Base-by-base conservation (phyloP, 352 stramenopile species). In the Phytophthora fragariaefolia region DNA sequence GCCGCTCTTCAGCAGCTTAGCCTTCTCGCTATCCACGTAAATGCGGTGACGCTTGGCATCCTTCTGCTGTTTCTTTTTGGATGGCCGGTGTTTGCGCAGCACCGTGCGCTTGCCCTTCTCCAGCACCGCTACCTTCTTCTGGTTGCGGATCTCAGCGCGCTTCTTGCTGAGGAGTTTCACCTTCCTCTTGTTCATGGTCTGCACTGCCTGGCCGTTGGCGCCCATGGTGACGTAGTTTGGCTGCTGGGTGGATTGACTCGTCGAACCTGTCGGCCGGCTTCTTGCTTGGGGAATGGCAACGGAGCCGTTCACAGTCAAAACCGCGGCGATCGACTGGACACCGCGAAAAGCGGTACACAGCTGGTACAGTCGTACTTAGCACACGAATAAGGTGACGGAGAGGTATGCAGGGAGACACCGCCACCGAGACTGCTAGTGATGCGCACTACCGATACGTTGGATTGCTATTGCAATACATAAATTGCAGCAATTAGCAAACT, bases 61-160 rank as follows among this genome's bases (percentile, higher is more conserved):
- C 71, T 93, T 93, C 58, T 90, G 80, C 59, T 79, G 75, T 76
- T 96, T 96, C 76, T 96, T 96, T 85, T 95, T 96, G 72, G 81
- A 92, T 46, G 82, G 69, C 12, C 75, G 74, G 26, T 69, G 80
- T 60, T 90, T 90, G 64, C 86, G 83, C 65, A 96, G 74, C 47
- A 83, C 70, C 26, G 62, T 81, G 49, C 66, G 66, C 53, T 77
- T 73, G 40, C 86, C 86, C 62, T 92, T 82, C 60, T 90, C 63
- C 34, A 87, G 34, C 43, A 63, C 55, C 52, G 76, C 66, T 26
- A 96, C 88, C 67, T 95, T 93, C 71, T 94, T 94, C 63, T 89
- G 80, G 74, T 96, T 96, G 58, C 73, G 76, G 20, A 83, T 52
- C 64, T 92, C 73, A 6, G 76, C 73, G 54, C 88, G 85, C 76